These are phyloP conservation scores for Cardamine occulta DNA, from an alignment of 345 rosid species.

Conservation along the genomic window DNA sequence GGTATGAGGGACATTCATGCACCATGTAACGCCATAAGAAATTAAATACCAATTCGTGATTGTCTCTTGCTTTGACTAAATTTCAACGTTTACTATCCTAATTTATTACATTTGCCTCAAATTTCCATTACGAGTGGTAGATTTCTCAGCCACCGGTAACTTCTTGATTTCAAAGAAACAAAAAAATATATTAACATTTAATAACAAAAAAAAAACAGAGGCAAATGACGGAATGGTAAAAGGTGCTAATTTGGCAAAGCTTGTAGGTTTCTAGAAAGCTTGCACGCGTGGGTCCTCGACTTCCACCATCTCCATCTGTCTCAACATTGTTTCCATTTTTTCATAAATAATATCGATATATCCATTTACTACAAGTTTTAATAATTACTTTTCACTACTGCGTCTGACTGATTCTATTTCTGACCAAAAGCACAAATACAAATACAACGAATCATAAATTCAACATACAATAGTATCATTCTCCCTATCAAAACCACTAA, in stretches of 20 bases:
- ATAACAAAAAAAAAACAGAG: not conserved
- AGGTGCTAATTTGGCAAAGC: constrained; percentile 8
- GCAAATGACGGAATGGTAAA: not conserved
- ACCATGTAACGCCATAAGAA: not conserved
- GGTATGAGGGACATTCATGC: not conserved
- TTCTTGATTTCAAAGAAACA: not conserved
- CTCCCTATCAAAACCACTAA: constrained; percentile 1
- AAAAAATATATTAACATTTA: not conserved
- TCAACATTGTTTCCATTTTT: not conserved
- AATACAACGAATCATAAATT: not conserved
- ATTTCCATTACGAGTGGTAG: not conserved
- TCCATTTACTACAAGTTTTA: not conserved
- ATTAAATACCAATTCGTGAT: not conserved
- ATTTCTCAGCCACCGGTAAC: constrained; percentile 4
- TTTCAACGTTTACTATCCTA: not conserved
- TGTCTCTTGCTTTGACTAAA: not conserved
- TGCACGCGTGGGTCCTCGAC: constrained; percentile 27
- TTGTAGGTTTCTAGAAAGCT: constrained; percentile 8
- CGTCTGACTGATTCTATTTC: not conserved
- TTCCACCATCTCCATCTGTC: constrained; percentile 23
- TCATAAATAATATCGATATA: not conserved
- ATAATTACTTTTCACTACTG: not conserved
- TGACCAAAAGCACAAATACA: not conserved
- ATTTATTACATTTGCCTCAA: not conserved
- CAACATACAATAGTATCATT: not conserved